Percentiles rank a stretch among this genome's conserved stretches.
Evolutionary conservation across 2,329 filamentous ascomycete species (phyloP).

Genomic region (Exophiala aquamarina): DNA sequence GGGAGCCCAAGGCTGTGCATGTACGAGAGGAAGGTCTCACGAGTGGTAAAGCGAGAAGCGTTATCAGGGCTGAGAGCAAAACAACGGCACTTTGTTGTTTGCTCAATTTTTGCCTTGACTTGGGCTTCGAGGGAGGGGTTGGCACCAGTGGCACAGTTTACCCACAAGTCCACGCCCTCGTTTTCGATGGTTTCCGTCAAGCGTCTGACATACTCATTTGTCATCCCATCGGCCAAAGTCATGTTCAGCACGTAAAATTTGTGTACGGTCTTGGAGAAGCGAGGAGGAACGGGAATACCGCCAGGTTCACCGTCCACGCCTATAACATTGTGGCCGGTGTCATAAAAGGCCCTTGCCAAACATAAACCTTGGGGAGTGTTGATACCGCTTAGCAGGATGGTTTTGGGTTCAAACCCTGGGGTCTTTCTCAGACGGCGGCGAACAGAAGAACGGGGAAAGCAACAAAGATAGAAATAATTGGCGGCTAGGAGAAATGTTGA

Average conservation of each 20-base stretch:
- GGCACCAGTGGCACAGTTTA: constrained; percentile 67
- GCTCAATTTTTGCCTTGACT: constrained; percentile 61
- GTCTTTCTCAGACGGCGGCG: constrained; percentile 32
- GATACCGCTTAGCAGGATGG: constrained; percentile 69
- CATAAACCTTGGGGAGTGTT: constrained; percentile 69
- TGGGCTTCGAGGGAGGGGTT: constrained; percentile 65
- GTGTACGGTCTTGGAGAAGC: constrained; percentile 59
- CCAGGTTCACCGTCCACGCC: constrained; percentile 63
- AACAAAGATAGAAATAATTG: constrained; percentile 35
- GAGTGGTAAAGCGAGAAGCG: constrained; percentile 7
- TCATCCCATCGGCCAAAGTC: constrained; percentile 31
- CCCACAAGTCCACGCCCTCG: constrained; percentile 69
- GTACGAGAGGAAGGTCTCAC: constrained; percentile 16
- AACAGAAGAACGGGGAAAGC: constrained; percentile 28
- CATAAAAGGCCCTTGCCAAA: constrained; percentile 65
- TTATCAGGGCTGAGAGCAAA: constrained; percentile 14
- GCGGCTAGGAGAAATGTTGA: constrained; percentile 45
- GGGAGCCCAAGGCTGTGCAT: constrained; percentile 29
- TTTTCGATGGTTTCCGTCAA: constrained; percentile 59
- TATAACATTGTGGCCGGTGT: constrained; percentile 67
- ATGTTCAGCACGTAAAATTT: constrained; percentile 54
- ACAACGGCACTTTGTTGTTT: constrained; percentile 57
- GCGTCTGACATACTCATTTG: constrained; percentile 54
- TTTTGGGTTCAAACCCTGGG: constrained; percentile 47
- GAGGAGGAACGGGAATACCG: constrained; percentile 51